Base-by-base conservation (phyloP, 495 filamentous ascomycete genomes). In the Aspergillus asperescens region DNA sequence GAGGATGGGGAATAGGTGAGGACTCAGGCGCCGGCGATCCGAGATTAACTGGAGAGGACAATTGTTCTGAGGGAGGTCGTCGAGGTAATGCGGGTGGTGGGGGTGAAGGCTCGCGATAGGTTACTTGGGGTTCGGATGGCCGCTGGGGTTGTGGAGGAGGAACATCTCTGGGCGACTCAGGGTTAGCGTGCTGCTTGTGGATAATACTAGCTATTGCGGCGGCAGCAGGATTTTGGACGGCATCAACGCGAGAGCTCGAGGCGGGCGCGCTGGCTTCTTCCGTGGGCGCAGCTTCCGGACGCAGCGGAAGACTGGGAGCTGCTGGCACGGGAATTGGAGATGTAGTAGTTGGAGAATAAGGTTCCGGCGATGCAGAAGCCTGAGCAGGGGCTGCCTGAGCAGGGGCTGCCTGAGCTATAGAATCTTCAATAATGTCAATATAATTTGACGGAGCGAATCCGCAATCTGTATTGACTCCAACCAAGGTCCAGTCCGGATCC, bases 371-470 rank as follows among this genome's bases (percentile, higher is more conserved):
- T 50, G 58, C 56, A 12, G 58, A 28, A 46, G 67, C 38, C 9
- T 61, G 58, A 31, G 61, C 54, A 42, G 59, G 58, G 29, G 62
- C 55, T 48, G 59, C 54, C 40, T 29, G 44, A 24, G 28, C 28
- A 42, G 59, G 58, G 29, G 62, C 55, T 48, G 59, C 54, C 40
- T 29, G 44, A 24, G 28, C 28, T 35, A 18, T 29, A 34, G 10
- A 22, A 20, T 61, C 62, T 35, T 76, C 71, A 13, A 72, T 44
- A 37, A 86, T 69, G 54, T 96, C 89, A 51, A 97, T 96, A 66
- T 99, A 99, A 69, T 96, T 97, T 44, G 91, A 81, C n/a, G 93
- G 93, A 22, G 86, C 93, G 69, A 97, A 99, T 48, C 93, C 93
- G 75, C 83, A 99, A 58, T 95, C 90, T 9, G 82, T 81, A 60